Base-by-base conservation (phyloP, 768 basidiomycete genomes). In the Crepidotus variabilis region DNA sequence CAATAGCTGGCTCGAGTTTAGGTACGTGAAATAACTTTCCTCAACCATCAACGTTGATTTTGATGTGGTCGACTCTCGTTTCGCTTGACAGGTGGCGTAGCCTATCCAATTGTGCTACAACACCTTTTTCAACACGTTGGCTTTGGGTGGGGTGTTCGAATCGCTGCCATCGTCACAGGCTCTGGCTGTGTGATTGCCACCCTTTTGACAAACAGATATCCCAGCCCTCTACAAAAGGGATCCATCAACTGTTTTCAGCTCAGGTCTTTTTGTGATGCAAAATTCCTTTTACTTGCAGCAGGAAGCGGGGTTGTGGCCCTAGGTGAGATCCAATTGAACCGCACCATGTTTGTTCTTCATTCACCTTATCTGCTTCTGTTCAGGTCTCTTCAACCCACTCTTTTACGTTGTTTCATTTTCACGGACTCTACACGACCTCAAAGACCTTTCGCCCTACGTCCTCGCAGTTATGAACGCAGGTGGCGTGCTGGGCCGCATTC, bases 391-490 rank as follows among this genome's bases (percentile, higher is more conserved):
- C 69, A 84, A 83, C 21, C 88, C 88, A 6, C 85, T 81, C 67
- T 86, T 88, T 65, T 90, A 83, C 71, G 82, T 90, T 52, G 79
- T 82, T 20, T 77, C 80, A 50, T 88, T 84, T 66, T 73, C 85
- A 18, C 71, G 73, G 54, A 76, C 75, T 45, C 69, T 78, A 55
- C 69, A 65, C 48, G 68, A 81, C 36, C 57, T 76, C 2, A 59
- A 63, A 52, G 75, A 70, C 45, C 71, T 69, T 23, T 74, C 80
- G 0, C 82, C 85, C 69, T 78, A 77, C 60, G 76, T 86, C 6
- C 76, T 89, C 18, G 82, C 87, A 0, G 76, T 84, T 46, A 77
- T 90, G 76, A 90, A 89, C 63, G 86, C 81, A 0, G 87, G 86
- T 4, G 80, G 86, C 1, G 72, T 87, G 24, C 59, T 85, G 20